Conservation (phyloP, 192 early-diverging fungal genomes). For the Gaertneriomyces sp. region DNA sequence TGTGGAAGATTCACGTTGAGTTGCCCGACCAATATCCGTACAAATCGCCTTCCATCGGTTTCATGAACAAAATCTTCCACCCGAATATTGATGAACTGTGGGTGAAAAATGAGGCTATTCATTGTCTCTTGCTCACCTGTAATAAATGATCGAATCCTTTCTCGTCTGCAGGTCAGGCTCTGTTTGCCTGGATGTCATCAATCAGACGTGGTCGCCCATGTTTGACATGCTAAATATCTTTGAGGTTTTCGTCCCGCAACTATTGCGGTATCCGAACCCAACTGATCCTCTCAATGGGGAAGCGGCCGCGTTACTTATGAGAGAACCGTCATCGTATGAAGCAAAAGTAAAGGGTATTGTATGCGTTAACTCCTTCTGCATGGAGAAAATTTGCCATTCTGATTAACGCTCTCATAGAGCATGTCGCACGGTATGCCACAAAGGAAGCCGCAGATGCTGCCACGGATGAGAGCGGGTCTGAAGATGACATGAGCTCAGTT, state of each 20-base stretch:
- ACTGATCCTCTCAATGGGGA: slow-evolving; percentile 99
- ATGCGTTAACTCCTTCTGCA: too few species aligned
- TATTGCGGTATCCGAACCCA: slow-evolving; percentile 97
- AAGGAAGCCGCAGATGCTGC: slow-evolving; percentile 82
- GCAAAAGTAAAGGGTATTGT: slow-evolving; percentile 80
- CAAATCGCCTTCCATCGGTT: slow-evolving; percentile 98
- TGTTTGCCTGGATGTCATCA: slow-evolving; percentile 98
- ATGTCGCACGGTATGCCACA: slow-evolving; percentile 77
- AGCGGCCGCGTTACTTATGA: slow-evolving; percentile 95
- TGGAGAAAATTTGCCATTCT: not conserved
- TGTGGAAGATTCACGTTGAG: slow-evolving; percentile 98
- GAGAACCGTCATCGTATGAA: slow-evolving; percentile 87
- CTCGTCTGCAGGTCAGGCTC: slow-evolving; percentile 76
- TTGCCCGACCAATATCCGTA: slow-evolving; percentile 99
- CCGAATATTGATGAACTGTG: slow-evolving; percentile 99
- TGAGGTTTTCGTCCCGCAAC: slow-evolving; percentile 96
- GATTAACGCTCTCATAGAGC: slow-evolving; percentile 51
- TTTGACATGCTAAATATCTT: slow-evolving; percentile 99
- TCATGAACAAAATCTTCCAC: slow-evolving; percentile 99
- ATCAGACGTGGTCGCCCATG: slow-evolving; percentile 99
- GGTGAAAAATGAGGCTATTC: slow-evolving; percentile 21
- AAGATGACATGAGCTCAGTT: slow-evolving; percentile 79
- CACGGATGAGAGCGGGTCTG: slow-evolving; percentile 44
- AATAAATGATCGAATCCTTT: too few species aligned
- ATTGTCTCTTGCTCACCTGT: not conserved